Conservation (phyloP, 2,329 filamentous ascomycete species). For the Cladosporium sp. region DNA sequence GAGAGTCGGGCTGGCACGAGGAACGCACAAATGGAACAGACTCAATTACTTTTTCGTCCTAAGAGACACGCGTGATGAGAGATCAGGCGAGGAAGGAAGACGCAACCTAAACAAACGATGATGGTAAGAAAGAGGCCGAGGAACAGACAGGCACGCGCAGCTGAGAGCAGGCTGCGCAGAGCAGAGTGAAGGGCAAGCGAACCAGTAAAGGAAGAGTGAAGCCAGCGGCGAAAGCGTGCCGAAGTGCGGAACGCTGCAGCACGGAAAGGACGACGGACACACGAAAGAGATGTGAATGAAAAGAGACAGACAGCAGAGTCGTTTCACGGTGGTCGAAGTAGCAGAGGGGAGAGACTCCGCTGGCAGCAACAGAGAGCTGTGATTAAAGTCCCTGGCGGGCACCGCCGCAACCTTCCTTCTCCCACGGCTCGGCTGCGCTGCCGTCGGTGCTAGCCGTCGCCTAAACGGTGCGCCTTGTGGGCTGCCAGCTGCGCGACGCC, state of each 20-base stretch:
- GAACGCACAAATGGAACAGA: conserved; percentile 7
- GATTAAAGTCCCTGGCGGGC: conserved; percentile 2
- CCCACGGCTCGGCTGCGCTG: too few relatives aligned
- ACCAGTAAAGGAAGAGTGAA: conserved; percentile 5
- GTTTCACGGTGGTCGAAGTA: neutral
- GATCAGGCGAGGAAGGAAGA: neutral
- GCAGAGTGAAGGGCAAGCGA: conserved; percentile 2
- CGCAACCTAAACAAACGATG: neutral
- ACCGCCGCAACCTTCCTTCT: neutral
- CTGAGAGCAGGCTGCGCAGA: neutral
- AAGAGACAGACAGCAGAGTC: conserved; percentile 1
- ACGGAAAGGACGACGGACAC: neutral
- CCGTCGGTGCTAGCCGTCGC: neutral
- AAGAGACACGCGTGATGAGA: neutral
- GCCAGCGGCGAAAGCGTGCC: neutral
- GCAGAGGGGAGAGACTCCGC: neutral
- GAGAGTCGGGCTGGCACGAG: neutral
- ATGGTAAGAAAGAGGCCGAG: neutral
- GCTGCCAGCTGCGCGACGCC: neutral
- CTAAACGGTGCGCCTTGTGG: neutral
- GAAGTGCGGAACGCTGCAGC: conserved; percentile 1
- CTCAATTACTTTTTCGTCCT: conserved; percentile 4
- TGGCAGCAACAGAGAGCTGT: neutral
- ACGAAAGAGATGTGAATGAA: conserved; percentile 11
- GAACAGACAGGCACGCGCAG: neutral